Evolutionary conservation across 2,329 filamentous ascomycete genomes (phyloP).

Genomic region (Herpomyces periplanetae): DNA sequence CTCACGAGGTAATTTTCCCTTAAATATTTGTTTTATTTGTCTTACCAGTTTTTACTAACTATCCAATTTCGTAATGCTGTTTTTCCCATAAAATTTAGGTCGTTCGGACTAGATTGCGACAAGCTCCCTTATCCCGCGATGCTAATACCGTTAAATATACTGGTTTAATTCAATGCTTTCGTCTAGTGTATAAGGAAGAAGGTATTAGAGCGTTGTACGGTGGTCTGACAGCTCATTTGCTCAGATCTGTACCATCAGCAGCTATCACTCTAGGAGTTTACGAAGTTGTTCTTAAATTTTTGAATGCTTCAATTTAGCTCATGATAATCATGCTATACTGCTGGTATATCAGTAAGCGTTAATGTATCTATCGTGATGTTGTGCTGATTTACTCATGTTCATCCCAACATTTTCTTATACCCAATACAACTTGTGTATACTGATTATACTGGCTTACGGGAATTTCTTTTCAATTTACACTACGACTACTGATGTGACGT

Average conservation of each 20-base stretch:
- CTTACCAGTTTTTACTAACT: background rate
- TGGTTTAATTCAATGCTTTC: conserved; percentile 55
- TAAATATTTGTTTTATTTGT: background rate
- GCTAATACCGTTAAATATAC: conserved; percentile 44
- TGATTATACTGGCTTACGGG: too few relatives aligned
- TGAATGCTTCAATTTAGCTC: too few relatives aligned
- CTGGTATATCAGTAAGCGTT: too few relatives aligned
- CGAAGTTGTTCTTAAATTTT: conserved; percentile 11
- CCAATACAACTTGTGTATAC: too few relatives aligned
- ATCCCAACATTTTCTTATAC: too few relatives aligned
- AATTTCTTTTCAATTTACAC: too few relatives aligned
- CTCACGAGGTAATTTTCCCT: conserved; percentile 28
- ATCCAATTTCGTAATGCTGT: conserved; percentile 2
- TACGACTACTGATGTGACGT: too few relatives aligned
- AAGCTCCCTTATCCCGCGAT: conserved; percentile 36
- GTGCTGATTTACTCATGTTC: too few relatives aligned
- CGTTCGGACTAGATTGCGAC: conserved; percentile 41
- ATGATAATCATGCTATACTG: too few relatives aligned
- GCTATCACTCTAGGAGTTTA: conserved; percentile 90
- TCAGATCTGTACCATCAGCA: conserved; percentile 60
- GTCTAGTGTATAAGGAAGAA: conserved; percentile 52
- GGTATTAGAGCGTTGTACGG: conserved; percentile 56
- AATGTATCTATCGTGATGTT: too few relatives aligned
- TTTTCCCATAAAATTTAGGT: conserved; percentile 14
- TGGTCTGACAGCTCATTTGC: conserved; percentile 56